Evolutionary conservation across 2,329 filamentous ascomycete species (phyloP).

Genomic region (Emericellopsis atlantica): DNA sequence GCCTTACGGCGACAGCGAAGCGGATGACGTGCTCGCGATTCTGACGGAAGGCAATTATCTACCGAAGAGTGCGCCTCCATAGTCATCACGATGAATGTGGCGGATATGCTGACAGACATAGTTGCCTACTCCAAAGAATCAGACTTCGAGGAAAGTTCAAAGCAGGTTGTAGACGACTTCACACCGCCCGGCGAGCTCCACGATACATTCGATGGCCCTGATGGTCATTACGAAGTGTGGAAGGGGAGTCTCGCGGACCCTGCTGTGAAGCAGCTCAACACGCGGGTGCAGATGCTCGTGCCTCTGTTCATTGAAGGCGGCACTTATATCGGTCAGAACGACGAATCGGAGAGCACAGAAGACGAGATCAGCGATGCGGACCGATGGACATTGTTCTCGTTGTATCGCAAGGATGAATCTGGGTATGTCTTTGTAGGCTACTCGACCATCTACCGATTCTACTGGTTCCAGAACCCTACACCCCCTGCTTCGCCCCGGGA

Average conservation of each 20-base stretch:
- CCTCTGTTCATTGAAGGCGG: constrained; percentile 89
- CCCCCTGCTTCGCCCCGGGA: constrained; percentile 24
- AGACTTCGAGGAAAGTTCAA: constrained; percentile 50
- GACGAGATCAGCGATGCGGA: constrained; percentile 59
- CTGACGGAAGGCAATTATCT: constrained; percentile 54
- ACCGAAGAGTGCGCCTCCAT: constrained; percentile 42
- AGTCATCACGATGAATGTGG: background rate
- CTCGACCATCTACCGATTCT: constrained; percentile 82
- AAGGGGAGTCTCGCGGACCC: constrained; percentile 60
- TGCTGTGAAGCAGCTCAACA: constrained; percentile 57
- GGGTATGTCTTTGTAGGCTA: constrained; percentile 76
- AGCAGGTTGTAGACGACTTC: constrained; percentile 30
- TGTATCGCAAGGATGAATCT: constrained; percentile 54
- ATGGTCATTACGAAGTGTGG: constrained; percentile 73
- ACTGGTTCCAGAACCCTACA: constrained; percentile 41
- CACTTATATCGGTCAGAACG: constrained; percentile 48
- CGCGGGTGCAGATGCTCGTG: constrained; percentile 71
- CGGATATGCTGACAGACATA: constrained; percentile 15
- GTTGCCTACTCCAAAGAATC: constrained; percentile 53
- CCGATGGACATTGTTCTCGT: constrained; percentile 85
- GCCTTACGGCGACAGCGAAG: constrained; percentile 52
- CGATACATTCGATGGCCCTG: constrained; percentile 46
- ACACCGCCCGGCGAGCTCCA: constrained; percentile 67
- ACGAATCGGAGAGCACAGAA: constrained; percentile 42
- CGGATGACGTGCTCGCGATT: constrained; percentile 54